Evolutionary conservation across 768 basidiomycete genomes (phyloP).

Genomic region (Psilocybe tampanensis): DNA sequence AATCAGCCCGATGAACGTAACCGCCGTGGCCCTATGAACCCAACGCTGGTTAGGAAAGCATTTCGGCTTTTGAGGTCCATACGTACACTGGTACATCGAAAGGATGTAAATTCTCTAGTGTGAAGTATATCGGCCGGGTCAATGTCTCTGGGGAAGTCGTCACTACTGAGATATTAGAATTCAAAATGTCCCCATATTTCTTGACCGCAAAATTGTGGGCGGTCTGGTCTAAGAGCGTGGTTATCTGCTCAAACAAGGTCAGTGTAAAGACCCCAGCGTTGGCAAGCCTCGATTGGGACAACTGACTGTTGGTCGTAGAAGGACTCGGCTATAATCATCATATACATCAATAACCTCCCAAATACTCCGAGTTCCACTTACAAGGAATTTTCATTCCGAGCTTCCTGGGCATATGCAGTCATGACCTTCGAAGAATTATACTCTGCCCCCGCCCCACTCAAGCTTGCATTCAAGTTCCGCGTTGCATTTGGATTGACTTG

Average conservation of each 20-base stretch:
- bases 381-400: slow-evolving; percentile 62
- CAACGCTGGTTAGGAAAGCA: neutral
- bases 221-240: slow-evolving; percentile 8
- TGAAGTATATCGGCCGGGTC: slow-evolving; percentile 17
- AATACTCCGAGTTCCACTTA: slow-evolving; percentile 30
- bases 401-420: slow-evolving; percentile 46
- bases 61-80: no score
- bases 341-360: neutral
- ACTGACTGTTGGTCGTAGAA: slow-evolving; percentile 30
- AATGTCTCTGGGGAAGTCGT: slow-evolving; percentile 11
- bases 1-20: slow-evolving; percentile 19
- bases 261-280: neutral
- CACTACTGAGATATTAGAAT: slow-evolving; percentile 8
- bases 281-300: neutral
- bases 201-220: slow-evolving; percentile 13
- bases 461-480: slow-evolving; percentile 32
- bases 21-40: slow-evolving; percentile 17
- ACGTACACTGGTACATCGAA: slow-evolving; percentile 18
- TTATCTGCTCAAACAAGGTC: slow-evolving; percentile 1
- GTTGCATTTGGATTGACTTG: slow-evolving; percentile 43
- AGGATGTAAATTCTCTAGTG: slow-evolving; percentile 16
- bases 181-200: neutral
- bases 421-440: slow-evolving; percentile 50
- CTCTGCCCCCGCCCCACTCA: slow-evolving; percentile 34
- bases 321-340: slow-evolving; percentile 21